Base-by-base conservation (phyloP, 2,329 filamentous ascomycete species). In the Aspergillus felis region DNA sequence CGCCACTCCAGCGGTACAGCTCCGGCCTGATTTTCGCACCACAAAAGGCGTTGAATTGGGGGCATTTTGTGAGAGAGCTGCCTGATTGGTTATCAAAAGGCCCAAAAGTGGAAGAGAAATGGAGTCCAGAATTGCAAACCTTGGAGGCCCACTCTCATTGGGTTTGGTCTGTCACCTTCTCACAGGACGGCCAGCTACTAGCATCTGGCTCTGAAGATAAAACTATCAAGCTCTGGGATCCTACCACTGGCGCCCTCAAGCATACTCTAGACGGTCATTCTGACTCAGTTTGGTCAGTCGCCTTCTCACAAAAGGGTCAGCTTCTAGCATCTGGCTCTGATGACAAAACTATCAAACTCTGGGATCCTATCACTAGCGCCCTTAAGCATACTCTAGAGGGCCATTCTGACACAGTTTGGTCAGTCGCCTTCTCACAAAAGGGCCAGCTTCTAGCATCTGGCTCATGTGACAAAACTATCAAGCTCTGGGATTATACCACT, bases 321-420 rank as follows among this genome's bases (percentile, higher is more conserved):
- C 22, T 22, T 12, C 28, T 68, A 24, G 66, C 60, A 14, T 63
- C 63, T 4, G 53, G 58, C 41, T 68, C 64, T 25, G 7, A n/a
- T 12, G 58, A 65, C 48, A 22, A 51, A 1, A 64, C 55, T 4
- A 46, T 65, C 17, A 55, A 53, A 6, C 27, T 59, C 14, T 59
- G 61, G 61, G 50, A 61, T 50, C 8, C 55, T 9, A 20, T 12
- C 1, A 61, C 58, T 2, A 61, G 62, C 14, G 27, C 24, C 17
- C 17, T 48, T 9, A 32, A 38, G 22, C 60, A 53, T 29, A 59
- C 55, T 4, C 60, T 65, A 9, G 22, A 57, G 42, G 59, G 59
- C 42, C 60, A 64, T 56, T 55, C 51, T 17, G 24, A 53, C 25
- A 4, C 1, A 47, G 57, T 66, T 53, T 1, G 25, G 1, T 57